phyloP scores from a whole-genome alignment of 805 yeast species.

The Candida xyloterini region DNA sequence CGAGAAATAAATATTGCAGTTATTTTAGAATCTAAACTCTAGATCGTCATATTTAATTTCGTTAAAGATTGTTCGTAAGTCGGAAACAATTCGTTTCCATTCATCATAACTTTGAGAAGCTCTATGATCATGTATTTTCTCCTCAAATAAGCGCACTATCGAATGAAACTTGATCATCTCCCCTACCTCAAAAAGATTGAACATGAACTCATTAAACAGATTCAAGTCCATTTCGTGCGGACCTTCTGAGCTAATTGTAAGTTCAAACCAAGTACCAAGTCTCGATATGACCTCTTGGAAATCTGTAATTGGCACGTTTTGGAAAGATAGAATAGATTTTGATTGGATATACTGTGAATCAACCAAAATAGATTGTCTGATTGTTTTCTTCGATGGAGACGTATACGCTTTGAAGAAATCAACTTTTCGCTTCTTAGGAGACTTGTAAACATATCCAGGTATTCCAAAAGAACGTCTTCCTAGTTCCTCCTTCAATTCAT shows the following conservation, averaged over 20 bases:
- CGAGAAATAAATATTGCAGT: conserved; percentile 35
- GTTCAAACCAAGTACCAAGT: conserved; percentile 26
- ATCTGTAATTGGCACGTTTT: conserved; percentile 20
- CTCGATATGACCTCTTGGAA: conserved; percentile 14
- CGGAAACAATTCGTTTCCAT: conserved; percentile 21
- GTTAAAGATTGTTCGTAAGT: conserved; percentile 15
- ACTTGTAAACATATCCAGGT: conserved; percentile 14
- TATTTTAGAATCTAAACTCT: conserved; percentile 14
- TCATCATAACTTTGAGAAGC: conserved; percentile 11
- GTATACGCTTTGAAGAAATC: conserved; percentile 11
- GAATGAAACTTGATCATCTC: conserved; percentile 20
- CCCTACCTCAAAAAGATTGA: conserved; percentile 21
- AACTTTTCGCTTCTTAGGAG: conserved; percentile 21
- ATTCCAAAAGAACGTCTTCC: conserved; percentile 34
- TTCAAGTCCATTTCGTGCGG: conserved; percentile 27
- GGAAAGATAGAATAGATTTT: conserved; percentile 20
- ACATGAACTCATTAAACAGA: conserved; percentile 29
- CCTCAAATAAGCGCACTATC: conserved; percentile 17
- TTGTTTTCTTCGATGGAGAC: conserved; percentile 10
- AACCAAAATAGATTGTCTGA: conserved; percentile 4
- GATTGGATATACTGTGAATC: conserved; percentile 11
- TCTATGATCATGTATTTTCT: conserved; percentile 9
- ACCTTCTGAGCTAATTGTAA: conserved; percentile 19
- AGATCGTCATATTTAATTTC: conserved; percentile 13
- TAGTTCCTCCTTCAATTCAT: conserved; percentile 57